Percentiles rank a stretch among this genome's conserved stretches.
These are phyloP conservation scores for Triticum dicoccoides DNA, from an alignment of 176 grass and related monocot species.

Conservation along the genomic window DNA sequence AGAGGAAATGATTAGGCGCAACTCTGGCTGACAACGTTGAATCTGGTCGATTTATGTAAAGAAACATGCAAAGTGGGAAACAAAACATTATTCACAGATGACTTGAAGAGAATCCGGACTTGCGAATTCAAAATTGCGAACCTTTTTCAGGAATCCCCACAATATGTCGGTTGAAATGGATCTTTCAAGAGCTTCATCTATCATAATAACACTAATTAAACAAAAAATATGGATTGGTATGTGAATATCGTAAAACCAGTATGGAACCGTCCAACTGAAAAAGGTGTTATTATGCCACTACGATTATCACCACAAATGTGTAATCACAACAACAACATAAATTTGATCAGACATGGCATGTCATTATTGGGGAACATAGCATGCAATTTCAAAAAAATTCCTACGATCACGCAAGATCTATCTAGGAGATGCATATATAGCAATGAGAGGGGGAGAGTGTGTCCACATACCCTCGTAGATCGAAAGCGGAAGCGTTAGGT, in stretches of 20 bases:
- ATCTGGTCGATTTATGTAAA: constrained; percentile 51
- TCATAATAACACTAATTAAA: constrained; percentile 81
- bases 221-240: constrained; percentile 12
- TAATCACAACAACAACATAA: neutral
- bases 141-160: constrained; percentile 94
- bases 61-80: neutral
- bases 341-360: constrained; percentile 20
- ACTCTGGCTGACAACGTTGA: constrained; percentile 68
- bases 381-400: no score
- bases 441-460: no score
- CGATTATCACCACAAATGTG: neutral
- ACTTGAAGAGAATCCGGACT: constrained; percentile 14
- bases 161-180: constrained; percentile 94
- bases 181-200: constrained; percentile 98
- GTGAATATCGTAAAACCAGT: constrained; percentile 3
- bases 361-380: neutral
- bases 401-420: no score
- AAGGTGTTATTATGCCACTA: neutral
- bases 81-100: constrained; percentile 18
- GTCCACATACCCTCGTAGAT: no score
- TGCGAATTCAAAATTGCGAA: constrained; percentile 23
- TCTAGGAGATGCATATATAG: no score
- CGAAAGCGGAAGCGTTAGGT: no score
- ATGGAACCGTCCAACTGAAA: neutral
- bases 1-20: constrained; percentile 41